Percentiles rank a stretch among this genome's conserved stretches.
Evolutionary conservation across 352 stramenopile genomes (phyloP).

Genomic region (Phytophthora parvispora): DNA sequence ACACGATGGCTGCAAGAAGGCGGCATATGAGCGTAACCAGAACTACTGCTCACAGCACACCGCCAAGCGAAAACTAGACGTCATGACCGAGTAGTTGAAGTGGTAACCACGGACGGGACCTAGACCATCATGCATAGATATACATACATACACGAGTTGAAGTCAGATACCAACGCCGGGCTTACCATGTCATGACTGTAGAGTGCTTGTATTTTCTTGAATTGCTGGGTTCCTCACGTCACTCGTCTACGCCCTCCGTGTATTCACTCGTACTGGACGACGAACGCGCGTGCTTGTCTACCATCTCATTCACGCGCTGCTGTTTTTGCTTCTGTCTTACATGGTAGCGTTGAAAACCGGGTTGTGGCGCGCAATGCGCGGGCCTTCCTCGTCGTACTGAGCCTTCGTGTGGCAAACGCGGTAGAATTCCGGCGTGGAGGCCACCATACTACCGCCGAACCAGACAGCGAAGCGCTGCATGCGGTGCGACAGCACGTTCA

Average conservation of each 20-base stretch:
- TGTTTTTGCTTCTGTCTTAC: constrained; percentile 51
- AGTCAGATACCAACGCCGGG: not conserved
- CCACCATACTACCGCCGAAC: constrained; percentile 96
- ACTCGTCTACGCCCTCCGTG: constrained; percentile 27
- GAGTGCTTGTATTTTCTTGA: constrained; percentile 39
- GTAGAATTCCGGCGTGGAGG: constrained; percentile 96
- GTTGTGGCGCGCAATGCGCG: constrained; percentile 96
- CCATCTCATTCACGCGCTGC: constrained; percentile 1
- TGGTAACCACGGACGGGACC: not conserved
- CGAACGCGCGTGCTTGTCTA: constrained; percentile 12
- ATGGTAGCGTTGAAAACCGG: constrained; percentile 96
- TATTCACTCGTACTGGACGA: constrained; percentile 32
- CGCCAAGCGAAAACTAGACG: constrained; percentile 3
- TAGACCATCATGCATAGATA: constrained; percentile 1
- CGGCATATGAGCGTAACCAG: constrained; percentile 50
- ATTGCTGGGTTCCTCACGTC: constrained; percentile 22
- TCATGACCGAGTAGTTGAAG: constrained; percentile 3
- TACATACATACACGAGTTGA: constrained; percentile 10
- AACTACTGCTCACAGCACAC: constrained; percentile 56
- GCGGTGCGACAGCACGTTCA: constrained; percentile 96
- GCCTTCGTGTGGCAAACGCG: constrained; percentile 97
- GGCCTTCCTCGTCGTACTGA: constrained; percentile 97
- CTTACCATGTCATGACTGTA: constrained; percentile 19
- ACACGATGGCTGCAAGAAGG: constrained; percentile 39
- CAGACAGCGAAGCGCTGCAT: constrained; percentile 97